Percentiles rank a stretch among this genome's conserved stretches.
These are phyloP conservation scores for Coccomyxa sp. DNA, from an alignment of 139 green algal species.

Conservation along the genomic window DNA sequence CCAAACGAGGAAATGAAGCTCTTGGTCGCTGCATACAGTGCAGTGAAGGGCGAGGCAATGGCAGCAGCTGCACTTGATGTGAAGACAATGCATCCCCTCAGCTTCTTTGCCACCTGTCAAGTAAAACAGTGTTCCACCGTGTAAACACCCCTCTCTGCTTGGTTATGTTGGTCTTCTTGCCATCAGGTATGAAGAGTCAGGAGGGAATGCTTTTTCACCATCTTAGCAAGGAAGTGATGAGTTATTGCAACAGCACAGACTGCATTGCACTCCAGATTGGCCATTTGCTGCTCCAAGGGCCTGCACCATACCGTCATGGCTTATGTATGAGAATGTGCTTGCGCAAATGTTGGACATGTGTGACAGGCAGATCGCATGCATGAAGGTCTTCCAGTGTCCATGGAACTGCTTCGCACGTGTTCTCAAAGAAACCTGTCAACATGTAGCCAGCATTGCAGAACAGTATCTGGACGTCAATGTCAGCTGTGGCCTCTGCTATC, in stretches of 20 bases:
- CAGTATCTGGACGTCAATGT: conserved; percentile 80
- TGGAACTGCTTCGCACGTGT: conserved; percentile 20
- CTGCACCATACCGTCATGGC: conserved; percentile 23
- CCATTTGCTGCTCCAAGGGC: conserved; percentile 58
- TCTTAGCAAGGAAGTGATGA: conserved; percentile 80
- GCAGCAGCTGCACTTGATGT: conserved; percentile 79
- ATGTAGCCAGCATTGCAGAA: conserved; percentile 97
- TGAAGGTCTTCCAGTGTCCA: too few species aligned
- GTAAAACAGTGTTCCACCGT: too few species aligned
- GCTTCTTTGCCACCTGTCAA: conserved; percentile 57
- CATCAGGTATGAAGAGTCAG: neutral
- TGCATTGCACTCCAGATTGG: conserved; percentile 93
- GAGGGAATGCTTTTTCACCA: conserved; percentile 47
- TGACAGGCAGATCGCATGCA: neutral
- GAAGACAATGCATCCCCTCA: conserved; percentile 85
- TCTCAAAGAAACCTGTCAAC: conserved; percentile 89
- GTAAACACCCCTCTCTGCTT: too few species aligned
- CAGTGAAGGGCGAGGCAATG: conserved; percentile 83
- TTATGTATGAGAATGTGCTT: neutral
- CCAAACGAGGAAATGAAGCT: conserved; percentile 86
- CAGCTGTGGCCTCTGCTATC: conserved; percentile 66
- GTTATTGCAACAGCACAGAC: conserved; percentile 79
- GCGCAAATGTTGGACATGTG: neutral
- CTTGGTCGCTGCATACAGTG: conserved; percentile 83
- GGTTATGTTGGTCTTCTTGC: too few species aligned